Percentiles rank a stretch among this genome's conserved stretches.
phyloP scores from a whole-genome alignment of 352 stramenopile species.

The Phytophthora capsici region DNA sequence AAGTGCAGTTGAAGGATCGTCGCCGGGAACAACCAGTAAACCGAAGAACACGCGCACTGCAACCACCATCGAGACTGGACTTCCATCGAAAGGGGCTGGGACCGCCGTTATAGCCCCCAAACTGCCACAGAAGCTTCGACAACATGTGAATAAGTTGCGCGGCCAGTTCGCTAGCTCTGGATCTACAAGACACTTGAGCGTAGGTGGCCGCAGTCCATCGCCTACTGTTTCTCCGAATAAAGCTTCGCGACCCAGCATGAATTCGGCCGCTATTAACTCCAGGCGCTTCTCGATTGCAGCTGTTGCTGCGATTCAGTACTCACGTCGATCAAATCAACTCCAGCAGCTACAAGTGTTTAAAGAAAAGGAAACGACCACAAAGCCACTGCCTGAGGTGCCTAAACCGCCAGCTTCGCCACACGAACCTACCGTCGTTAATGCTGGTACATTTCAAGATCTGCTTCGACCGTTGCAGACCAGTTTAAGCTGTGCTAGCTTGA shows the following conservation, averaged over 20 bases:
- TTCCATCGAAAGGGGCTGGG: conserved; percentile 9
- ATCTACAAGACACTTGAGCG: conserved; percentile 20
- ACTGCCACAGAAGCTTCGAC: conserved; percentile 58
- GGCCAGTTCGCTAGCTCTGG: conserved; percentile 43
- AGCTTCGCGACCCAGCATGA: conserved; percentile 14
- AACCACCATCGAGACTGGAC: conserved; percentile 1
- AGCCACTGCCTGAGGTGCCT: not conserved
- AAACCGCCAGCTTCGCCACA: conserved; percentile 2
- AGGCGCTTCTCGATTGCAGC: conserved; percentile 31
- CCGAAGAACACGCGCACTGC: conserved; percentile 22
- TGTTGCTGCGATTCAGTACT: conserved; percentile 37
- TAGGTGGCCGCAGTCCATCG: conserved; percentile 20
- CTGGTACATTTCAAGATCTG: conserved; percentile 52
- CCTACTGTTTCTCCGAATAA: conserved; percentile 14
- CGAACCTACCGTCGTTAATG: not conserved
- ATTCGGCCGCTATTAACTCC: conserved; percentile 4
- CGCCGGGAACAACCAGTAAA: conserved; percentile 6
- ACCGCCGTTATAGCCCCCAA: conserved; percentile 28
- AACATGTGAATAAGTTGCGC: conserved; percentile 56
- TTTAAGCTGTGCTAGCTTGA: conserved; percentile 51
- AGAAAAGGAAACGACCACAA: conserved; percentile 17
- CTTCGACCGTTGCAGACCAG: conserved; percentile 63
- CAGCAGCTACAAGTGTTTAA: conserved; percentile 33
- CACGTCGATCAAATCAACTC: conserved; percentile 42
- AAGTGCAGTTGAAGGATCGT: not conserved